Base-by-base conservation (phyloP, 192 early-diverging fungal species). In the Oehlia diaphana region DNA sequence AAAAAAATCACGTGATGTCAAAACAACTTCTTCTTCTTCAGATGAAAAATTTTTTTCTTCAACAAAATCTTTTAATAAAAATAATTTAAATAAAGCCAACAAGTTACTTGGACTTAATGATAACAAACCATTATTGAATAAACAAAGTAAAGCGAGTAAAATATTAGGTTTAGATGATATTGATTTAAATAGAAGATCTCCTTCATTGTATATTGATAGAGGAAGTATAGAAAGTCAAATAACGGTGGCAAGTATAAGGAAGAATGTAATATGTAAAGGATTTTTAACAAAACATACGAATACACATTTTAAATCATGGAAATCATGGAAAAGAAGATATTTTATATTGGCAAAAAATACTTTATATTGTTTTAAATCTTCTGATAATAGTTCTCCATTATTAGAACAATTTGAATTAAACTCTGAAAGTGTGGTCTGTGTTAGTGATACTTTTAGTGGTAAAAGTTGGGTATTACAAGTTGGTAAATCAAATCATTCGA, bases 361-460 rank as follows among this genome's bases (percentile, higher is more conserved):
- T 31, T 78, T 86, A 28, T 79, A 86, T 42, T 86, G 85, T 80
- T 86, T 86, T 79, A 86, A 86, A 67, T 82, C 81, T 4, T 79
- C 80, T 7, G 85, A 86, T 47, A 70, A 74, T 49, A 80, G 75
- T 16, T 80, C 83, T 19, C 72, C 70, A 26, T 63, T 86, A 58
- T 74, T 82, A 19, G 85, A 86, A 21, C 81, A 77, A 16, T 63
- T 86, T 26, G 64, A 75, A n/a, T 61, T 86, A 9, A 79, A 77
- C 31, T 77, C 82, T 42, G 80, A 83, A 2, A 83, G 82, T n/a
- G 80, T 83, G 10, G 83, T 86, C 21, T 86, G 85, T 58, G 85
- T 86, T n/a, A 86, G 82, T 42, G 85, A 86, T 35, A 71, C 81
- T 58, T 86, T 86, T 42, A 79, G 67, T 61, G 82, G 85, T 33